Percentiles rank a stretch among this genome's conserved stretches.
Evolutionary conservation across 1,284 basidiomycete genomes (phyloP).

Genomic region (Caloboletus inedulis): DNA sequence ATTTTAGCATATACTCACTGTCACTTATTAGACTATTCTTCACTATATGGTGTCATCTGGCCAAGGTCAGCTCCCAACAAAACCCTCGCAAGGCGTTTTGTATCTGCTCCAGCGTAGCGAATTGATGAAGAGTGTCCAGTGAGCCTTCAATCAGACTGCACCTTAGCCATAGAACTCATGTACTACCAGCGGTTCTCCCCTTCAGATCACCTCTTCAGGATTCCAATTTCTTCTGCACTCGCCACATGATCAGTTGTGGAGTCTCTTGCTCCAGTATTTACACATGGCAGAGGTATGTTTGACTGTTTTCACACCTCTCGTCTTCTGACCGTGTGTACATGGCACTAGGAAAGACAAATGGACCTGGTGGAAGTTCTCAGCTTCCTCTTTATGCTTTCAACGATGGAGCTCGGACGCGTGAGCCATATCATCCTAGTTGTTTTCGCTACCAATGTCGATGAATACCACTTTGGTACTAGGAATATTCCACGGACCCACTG

Average conservation of each 20-base stretch:
- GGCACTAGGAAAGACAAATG: slow-evolving; percentile 72
- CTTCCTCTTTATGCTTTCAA: slow-evolving; percentile 94
- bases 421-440: slow-evolving; percentile 25
- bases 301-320: slow-evolving; percentile 2
- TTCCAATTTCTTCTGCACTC: slow-evolving; percentile 97
- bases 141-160: slow-evolving; percentile 24
- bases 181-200: slow-evolving; percentile 46
- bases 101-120: slow-evolving; percentile 81
- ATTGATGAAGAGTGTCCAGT: slow-evolving; percentile 76
- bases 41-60: slow-evolving; percentile 99
- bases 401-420: slow-evolving; percentile 87
- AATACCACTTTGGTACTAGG: slow-evolving; percentile 45
- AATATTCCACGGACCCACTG: slow-evolving; percentile 84
- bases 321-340: not conserved
- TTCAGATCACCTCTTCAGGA: slow-evolving; percentile 90
- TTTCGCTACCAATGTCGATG: not conserved
- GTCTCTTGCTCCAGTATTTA: slow-evolving; percentile 88
- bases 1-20: not conserved
- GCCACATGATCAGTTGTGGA: slow-evolving; percentile 98
- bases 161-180: slow-evolving; percentile 3
- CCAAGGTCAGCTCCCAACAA: slow-evolving; percentile 61
- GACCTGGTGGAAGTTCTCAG: slow-evolving; percentile 92
- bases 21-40: slow-evolving; percentile 66
- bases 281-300: slow-evolving; percentile 69
- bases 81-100: slow-evolving; percentile 78